Evolutionary conservation across 257 asterid species (phyloP), one percentile per base, ranked within the genome.

Genomic region (Perilla frutescens): DNA sequence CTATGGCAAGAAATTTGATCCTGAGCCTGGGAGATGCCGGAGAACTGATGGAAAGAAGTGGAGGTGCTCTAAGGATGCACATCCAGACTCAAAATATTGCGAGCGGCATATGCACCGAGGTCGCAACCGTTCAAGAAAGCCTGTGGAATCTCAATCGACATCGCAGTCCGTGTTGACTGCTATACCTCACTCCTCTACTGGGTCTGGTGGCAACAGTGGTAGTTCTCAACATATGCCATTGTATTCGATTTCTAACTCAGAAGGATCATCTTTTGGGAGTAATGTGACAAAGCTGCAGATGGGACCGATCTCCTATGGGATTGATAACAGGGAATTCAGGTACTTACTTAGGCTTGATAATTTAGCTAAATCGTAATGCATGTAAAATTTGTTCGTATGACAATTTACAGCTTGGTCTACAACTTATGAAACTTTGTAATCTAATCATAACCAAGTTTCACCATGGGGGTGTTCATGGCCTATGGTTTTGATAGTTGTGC

Each of bases 61-160:
- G 98, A 91, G 98, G 84, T 93, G 98, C 93, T 88, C 98, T 0
- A 91, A 93, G 78, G 98, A 93, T 50, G 96, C 97, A 31, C 90
- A 93, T 81, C 89, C 96, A 2, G 93, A 93, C 91, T 93, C 98
- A 86, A 93, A 91, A 68, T 93, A 93, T 76, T 93, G 98, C 60
- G 98, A 93, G 90, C 96, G 98, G 77, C 98, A 90, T 85, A 93
- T 93, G 98, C 91, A 93, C 83, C 82, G 97, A 41, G 97, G 97
- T 81, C 95, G 97, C 82, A 90, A 89, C 96, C 96, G 98, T 93
- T 93, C 98, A 93, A 93, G 98, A 93, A 93, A 93, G 98, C 97
- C 83, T 89, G 96, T 93, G 97, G 98, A 93, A 93, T 87, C 97
- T 81, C 96, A 90, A 81, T 68, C 97, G 62, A 81, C 86, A 76